Percentiles rank a stretch among this genome's conserved stretches.
These are phyloP conservation scores for Schizophyllum amplum DNA, from an alignment of 1,284 basidiomycete species.

Conservation along the genomic window DNA sequence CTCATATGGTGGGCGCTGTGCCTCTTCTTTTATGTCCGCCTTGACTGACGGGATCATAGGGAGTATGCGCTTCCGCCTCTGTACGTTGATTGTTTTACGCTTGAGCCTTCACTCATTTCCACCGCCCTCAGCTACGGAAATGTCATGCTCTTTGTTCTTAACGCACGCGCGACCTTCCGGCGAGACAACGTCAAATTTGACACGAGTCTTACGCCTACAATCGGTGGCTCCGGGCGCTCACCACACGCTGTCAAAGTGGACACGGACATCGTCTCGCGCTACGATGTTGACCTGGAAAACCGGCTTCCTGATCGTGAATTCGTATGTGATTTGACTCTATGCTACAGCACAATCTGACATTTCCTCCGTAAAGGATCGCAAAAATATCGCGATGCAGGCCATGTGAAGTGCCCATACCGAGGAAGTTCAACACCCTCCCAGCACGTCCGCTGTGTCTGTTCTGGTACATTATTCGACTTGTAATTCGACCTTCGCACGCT, in stretches of 20 bases:
- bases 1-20: background rate
- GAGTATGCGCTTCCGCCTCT: background rate
- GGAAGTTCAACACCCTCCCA: background rate
- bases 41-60: background rate
- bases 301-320: too few relatives aligned
- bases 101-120: too few relatives aligned
- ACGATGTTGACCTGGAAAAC: background rate
- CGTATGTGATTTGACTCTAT: background rate
- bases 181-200: background rate
- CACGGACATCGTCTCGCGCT: background rate
- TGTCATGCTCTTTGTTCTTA: background rate
- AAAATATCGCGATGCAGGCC: background rate
- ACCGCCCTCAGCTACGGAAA: too few relatives aligned
- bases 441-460: background rate
- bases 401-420: background rate
- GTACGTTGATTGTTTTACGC: too few relatives aligned
- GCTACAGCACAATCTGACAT: too few relatives aligned
- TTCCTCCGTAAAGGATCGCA: too few relatives aligned
- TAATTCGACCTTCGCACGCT: too few relatives aligned
- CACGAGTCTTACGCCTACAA: background rate
- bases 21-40: background rate
- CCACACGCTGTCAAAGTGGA: background rate
- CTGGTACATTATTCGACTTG: background rate
- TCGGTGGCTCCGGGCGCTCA: background rate
- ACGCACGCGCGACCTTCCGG: background rate